Percentiles rank a stretch among this genome's conserved stretches.
Evolutionary conservation across 192 early-diverging fungal species (phyloP).

Genomic region (Coemansia sp.): DNA sequence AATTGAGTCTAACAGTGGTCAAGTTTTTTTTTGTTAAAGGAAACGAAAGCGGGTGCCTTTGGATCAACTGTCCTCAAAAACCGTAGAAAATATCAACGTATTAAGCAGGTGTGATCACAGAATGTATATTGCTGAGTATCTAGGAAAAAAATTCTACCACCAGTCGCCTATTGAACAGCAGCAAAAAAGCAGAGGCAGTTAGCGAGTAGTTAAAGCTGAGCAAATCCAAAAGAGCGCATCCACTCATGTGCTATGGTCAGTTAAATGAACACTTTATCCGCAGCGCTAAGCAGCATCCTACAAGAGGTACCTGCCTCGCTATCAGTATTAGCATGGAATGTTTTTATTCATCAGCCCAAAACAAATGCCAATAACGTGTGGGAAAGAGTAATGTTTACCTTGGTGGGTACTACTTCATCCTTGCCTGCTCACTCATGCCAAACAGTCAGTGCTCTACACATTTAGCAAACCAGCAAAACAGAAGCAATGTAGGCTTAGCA

Average conservation of each 20-base stretch:
- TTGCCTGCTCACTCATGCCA: not conserved
- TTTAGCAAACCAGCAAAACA: not conserved
- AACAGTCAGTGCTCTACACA: not conserved
- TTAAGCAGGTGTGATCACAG: not conserved
- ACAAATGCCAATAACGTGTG: not conserved
- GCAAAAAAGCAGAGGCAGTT: not conserved
- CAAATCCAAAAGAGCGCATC: not conserved
- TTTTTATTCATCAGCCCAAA: constrained; percentile 40
- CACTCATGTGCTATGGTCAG: constrained; percentile 12
- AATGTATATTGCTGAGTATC: no score
- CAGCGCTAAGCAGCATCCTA: constrained; percentile 11
- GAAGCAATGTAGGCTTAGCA: not conserved
- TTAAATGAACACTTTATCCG: constrained; percentile 26
- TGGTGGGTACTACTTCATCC: not conserved
- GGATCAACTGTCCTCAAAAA: not conserved
- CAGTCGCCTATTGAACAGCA: not conserved
- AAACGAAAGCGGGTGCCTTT: not conserved
- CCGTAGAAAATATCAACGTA: not conserved
- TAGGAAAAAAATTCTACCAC: not conserved
- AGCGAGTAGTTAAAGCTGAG: not conserved
- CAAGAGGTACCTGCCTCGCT: constrained; percentile 4
- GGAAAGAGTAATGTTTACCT: constrained; percentile 10
- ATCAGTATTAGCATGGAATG: constrained; percentile 53
- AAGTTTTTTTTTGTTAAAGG: no score
- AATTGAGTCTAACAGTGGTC: not conserved